Base-by-base conservation (phyloP, 805 yeast species). In the Brettanomyces naardenensis region DNA sequence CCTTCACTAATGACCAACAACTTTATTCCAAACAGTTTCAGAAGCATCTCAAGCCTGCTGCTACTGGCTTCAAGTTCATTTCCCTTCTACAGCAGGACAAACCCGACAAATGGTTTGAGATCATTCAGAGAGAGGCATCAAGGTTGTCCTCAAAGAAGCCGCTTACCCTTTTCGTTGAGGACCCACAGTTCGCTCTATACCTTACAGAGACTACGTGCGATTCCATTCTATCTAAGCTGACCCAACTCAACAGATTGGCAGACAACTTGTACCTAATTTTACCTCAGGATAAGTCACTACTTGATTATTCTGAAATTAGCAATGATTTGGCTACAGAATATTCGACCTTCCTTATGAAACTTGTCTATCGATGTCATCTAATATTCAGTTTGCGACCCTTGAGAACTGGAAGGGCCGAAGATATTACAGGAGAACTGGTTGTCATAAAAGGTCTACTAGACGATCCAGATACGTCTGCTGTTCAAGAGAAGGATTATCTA, bases 341-440 rank as follows among this genome's bases (percentile, higher is more conserved):
- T 15, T 54, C 74, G 0, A 73, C 71, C 28, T 70, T 77, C 44
- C 51, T 74, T 19, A 56, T 64, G 3, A 69, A 68, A 39, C 43
- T 76, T 18, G 53, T 71, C 17, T 76, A 77, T 47, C 66, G 71
- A 39, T 64, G 84, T 0, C 64, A 66, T 23, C 43, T 76, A 30
- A 64, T 75, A 28, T 45, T 86, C n/a, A 64, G 69, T 17, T 52
- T 86, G 26, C 71, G 73, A 48, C 88, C 95, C 1, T 61, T 87
- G 42, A 66, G 72, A 3, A 85, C 95, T 0, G 95, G 95, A 0
- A 67, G 86, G 47, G 95, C 95, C 0, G 74, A 72, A 32, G 95
- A 87, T 53, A 72, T 84, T 3, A 80, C 95, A 0, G 95, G 95
- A 1, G 66, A 79, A 4, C 52, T 87, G 29, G 65, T 73, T 0